phyloP scores from a whole-genome alignment of 306 rosid species.

The Canavalia gladiata region DNA sequence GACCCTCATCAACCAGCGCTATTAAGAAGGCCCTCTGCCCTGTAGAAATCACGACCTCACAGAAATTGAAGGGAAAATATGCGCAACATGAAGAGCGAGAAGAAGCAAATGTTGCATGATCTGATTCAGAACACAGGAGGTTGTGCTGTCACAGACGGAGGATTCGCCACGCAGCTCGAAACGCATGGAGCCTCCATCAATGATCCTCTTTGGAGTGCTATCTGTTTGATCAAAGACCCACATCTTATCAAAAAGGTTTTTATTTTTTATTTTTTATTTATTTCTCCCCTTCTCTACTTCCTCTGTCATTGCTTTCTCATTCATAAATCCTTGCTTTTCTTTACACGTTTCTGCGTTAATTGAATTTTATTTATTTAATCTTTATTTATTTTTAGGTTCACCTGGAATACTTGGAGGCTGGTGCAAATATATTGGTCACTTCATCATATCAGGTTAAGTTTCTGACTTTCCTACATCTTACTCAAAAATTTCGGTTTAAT shows the following conservation, averaged over 20 bases:
- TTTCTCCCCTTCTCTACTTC: not conserved
- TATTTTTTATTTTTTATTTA: not conserved
- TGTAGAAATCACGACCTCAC: not conserved
- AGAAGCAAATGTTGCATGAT: slow-evolving; percentile 66
- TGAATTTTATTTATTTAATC: not conserved
- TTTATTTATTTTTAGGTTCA: slow-evolving; percentile 65
- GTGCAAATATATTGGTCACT: slow-evolving; percentile 84
- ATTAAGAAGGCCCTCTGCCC: not conserved
- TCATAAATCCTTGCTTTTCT: not conserved
- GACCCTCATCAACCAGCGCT: not conserved
- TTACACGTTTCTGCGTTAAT: not conserved
- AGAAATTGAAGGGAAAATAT: slow-evolving; percentile 23
- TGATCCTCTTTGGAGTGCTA: slow-evolving; percentile 92
- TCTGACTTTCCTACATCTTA: not conserved
- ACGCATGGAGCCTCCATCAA: slow-evolving; percentile 75
- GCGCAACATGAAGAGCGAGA: slow-evolving; percentile 49
- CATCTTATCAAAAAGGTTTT: slow-evolving; percentile 69
- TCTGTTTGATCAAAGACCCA: slow-evolving; percentile 75
- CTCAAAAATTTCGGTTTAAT: not conserved
- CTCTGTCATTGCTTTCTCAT: not conserved
- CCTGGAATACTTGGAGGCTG: slow-evolving; percentile 84
- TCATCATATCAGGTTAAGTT: slow-evolving; percentile 86
- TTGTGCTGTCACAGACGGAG: slow-evolving; percentile 81
- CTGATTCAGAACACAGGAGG: slow-evolving; percentile 73
- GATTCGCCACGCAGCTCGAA: slow-evolving; percentile 91